Percentiles rank a stretch among this genome's conserved stretches.
These are phyloP conservation scores for Saccharomycopsis sp. DNA, from an alignment of 805 yeast species.

Conservation along the genomic window DNA sequence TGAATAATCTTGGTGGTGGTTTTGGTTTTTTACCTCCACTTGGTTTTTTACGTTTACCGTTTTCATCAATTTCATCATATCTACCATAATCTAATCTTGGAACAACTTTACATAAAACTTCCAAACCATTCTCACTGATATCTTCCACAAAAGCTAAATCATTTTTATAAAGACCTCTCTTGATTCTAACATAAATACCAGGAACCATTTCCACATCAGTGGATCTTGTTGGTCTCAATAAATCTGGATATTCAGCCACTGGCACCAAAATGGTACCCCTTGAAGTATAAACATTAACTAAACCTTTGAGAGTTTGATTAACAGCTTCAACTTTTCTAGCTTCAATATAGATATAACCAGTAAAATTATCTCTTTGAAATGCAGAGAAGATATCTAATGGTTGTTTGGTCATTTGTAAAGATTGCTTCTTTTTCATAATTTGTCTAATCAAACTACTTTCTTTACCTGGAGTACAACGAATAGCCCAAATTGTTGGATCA, in stretches of 20 bases:
- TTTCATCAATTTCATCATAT: conserved; percentile 43
- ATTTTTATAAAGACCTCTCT: conserved; percentile 84
- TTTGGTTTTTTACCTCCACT: conserved; percentile 34
- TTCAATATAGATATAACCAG: conserved; percentile 88
- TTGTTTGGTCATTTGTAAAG: conserved; percentile 59
- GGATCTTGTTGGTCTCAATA: conserved; percentile 80
- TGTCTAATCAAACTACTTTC: conserved; percentile 86
- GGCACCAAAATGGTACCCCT: conserved; percentile 60
- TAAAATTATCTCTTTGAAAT: conserved; percentile 88
- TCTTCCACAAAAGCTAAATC: conserved; percentile 92
- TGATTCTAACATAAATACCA: conserved; percentile 85
- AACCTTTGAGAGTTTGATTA: conserved; percentile 76
- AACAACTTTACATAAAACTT: conserved; percentile 84
- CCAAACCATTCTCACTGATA: conserved; percentile 88
- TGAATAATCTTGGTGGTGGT: conserved; percentile 70
- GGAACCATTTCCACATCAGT: conserved; percentile 82
- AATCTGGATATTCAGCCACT: conserved; percentile 88
- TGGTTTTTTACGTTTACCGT: conserved; percentile 35
- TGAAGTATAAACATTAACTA: conserved; percentile 66
- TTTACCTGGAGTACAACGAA: conserved; percentile 84
- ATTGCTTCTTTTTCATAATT: conserved; percentile 72
- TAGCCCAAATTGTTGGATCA: conserved; percentile 94
- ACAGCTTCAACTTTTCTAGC: conserved; percentile 92
- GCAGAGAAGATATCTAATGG: conserved; percentile 82
- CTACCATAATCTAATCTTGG: conserved; percentile 92